Base-by-base conservation (phyloP, 305 asterid species). In the Fraxinus latifolia region DNA sequence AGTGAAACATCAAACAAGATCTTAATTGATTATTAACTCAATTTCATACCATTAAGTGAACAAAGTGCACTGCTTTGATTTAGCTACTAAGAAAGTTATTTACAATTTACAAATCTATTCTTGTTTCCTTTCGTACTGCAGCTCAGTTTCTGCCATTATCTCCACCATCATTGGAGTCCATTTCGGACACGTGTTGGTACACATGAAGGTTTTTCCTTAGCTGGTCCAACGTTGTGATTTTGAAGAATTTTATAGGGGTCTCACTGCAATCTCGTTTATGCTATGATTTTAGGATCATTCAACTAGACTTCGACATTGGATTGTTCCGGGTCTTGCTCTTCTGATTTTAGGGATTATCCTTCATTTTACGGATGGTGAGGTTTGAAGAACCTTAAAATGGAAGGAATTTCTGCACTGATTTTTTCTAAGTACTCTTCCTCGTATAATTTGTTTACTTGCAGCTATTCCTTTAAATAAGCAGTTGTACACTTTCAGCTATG, bases 401-500 rank as follows among this genome's bases (percentile, higher is more conserved):
- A 65, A 27, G 4, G 21, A 47, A 5, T 1, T 31, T 25, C 7
- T 29, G 31, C 12, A 17, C 76, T 7, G 23, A 4, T 21, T 31
- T 77, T 55, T 32, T 21, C 77, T 50, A 25, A 33, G 12, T 23
- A 5, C 34, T 11, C 53, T 50, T 72, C n/a, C 75, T 76, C 14
- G 79, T 79, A 27, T 70, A 47, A 31, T 78, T 71, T 80, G 73
- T 53, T 68, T 29, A 32, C 37, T 60, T 88, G 89, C 92, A 93
- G 97, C 97, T 73, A 89, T 90, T 87, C 93, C 97, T 77, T 73
- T 92, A 80, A 93, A 93, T 83, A 93, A 93, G 88, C 97, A 93
- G 78, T 83, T 93, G 4, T 93, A 92, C 87, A 89, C 92, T 12
- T 83, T 93, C 90, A 93, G 95, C 90, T 93, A 93, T 79, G 92